Evolutionary conservation across 345 rosid genomes (phyloP).

Genomic region (Nasturtium officinale): DNA sequence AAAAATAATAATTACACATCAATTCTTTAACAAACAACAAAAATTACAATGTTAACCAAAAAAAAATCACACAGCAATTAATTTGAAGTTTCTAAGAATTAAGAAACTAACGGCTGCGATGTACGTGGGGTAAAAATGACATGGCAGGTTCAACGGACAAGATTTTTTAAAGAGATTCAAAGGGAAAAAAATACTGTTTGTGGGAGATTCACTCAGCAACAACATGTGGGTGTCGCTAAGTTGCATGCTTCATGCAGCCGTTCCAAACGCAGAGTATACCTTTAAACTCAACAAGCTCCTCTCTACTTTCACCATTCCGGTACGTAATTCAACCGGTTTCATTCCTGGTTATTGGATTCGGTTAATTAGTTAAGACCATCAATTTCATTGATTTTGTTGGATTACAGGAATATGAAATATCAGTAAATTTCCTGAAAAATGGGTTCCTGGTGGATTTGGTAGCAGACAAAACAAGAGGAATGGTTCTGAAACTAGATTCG

Average conservation of each 20-base stretch:
- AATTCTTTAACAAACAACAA: too few relatives aligned
- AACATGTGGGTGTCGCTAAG: constrained; percentile 79
- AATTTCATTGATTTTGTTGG: neutral
- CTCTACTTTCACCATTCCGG: constrained; percentile 44
- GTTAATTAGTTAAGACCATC: neutral
- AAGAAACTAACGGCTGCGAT: neutral
- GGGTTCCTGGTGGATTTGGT: constrained; percentile 60
- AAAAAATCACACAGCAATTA: neutral
- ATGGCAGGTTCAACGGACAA: constrained; percentile 58
- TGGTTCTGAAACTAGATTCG: constrained; percentile 59
- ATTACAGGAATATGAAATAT: constrained; percentile 50
- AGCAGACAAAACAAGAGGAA: constrained; percentile 46
- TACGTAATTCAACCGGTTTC: constrained; percentile 27
- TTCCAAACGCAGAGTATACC: constrained; percentile 51
- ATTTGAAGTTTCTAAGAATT: neutral
- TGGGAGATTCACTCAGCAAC: constrained; percentile 83
- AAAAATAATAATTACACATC: too few relatives aligned
- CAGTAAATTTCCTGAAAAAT: constrained; percentile 51
- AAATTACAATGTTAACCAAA: too few relatives aligned
- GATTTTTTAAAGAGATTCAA: constrained; percentile 50
- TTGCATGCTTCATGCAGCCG: constrained; percentile 68
- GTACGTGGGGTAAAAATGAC: constrained; percentile 9
- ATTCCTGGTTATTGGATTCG: neutral
- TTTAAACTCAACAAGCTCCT: constrained; percentile 16
- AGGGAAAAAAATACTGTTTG: constrained; percentile 73